A percentile compares a stretch with the other conserved stretches of the same genome.
These are phyloP conservation scores for Haplographium delicatum DNA, from an alignment of 495 filamentous ascomycete genomes.

Conservation along the genomic window DNA sequence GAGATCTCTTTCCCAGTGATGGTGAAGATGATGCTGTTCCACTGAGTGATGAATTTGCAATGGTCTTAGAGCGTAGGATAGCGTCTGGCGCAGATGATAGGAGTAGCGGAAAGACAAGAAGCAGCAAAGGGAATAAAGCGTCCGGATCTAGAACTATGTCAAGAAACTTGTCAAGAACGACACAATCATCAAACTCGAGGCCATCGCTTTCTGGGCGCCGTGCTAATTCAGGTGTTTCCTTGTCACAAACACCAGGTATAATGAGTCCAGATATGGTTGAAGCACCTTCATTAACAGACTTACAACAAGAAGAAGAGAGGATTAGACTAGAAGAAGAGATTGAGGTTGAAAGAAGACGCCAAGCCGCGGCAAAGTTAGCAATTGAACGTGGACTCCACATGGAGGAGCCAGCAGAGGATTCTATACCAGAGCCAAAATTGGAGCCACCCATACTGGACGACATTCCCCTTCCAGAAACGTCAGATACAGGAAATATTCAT, in stretches of 20 bases:
- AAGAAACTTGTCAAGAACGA: conserved; percentile 46
- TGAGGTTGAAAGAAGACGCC: conserved; percentile 61
- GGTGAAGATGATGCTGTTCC: conserved; percentile 90
- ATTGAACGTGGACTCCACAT: conserved; percentile 57
- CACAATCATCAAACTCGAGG: conserved; percentile 43
- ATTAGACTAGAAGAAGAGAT: conserved; percentile 63
- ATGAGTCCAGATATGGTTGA: conserved; percentile 29
- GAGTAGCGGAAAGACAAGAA: conserved; percentile 60
- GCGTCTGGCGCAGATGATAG: conserved; percentile 63
- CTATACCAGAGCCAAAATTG: conserved; percentile 11
- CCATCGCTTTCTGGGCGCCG: conserved; percentile 31
- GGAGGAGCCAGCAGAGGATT: background rate
- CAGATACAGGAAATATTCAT: background rate
- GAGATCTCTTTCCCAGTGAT: conserved; percentile 90
- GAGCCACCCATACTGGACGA: conserved; percentile 16
- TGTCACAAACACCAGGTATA: conserved; percentile 15
- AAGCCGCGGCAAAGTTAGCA: conserved; percentile 69
- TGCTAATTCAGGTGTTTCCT: conserved; percentile 29
- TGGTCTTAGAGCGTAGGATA: conserved; percentile 63
- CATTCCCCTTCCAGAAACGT: conserved; percentile 9
- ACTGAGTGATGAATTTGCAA: conserved; percentile 86
- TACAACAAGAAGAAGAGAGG: conserved; percentile 72
- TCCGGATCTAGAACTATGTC: conserved; percentile 50
- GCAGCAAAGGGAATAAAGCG: conserved; percentile 52
- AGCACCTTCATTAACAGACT: conserved; percentile 59